These are phyloP conservation scores for Raffaelea arxii DNA, from an alignment of 2,329 filamentous ascomycete species.

Conservation along the genomic window DNA sequence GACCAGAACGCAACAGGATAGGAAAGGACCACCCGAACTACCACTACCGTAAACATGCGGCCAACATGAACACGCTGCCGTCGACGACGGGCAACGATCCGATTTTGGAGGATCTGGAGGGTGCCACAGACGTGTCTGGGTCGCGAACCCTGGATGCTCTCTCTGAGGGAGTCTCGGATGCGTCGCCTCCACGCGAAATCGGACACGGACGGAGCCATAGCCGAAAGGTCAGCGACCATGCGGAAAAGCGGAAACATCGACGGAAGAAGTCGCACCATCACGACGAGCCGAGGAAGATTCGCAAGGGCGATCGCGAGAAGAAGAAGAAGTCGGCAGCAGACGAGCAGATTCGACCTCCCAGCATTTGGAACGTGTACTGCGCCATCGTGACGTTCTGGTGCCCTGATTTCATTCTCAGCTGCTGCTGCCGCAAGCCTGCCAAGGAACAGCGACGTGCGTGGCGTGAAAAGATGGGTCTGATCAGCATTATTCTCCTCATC, in stretches of 20 bases:
- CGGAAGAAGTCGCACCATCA: conserved; percentile 21
- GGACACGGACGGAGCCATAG: conserved; percentile 23
- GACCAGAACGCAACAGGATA: conserved; percentile 79
- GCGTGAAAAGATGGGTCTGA: conserved; percentile 95
- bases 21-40: conserved; percentile 88
- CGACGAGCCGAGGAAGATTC: conserved; percentile 49
- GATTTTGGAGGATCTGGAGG: conserved; percentile 68
- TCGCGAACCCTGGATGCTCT: conserved; percentile 14
- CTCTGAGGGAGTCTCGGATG: too few relatives aligned
- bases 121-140: conserved; percentile 38
- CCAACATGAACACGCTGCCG: conserved; percentile 81
- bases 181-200: conserved; percentile 19
- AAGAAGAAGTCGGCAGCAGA: conserved; percentile 43
- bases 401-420: conserved; percentile 73
- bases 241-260: conserved; percentile 27
- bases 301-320: conserved; percentile 43
- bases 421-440: conserved; percentile 76
- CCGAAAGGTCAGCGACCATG: conserved; percentile 20
- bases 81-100: conserved; percentile 91
- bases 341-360: conserved; percentile 67
- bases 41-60: conserved; percentile 88
- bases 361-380: conserved; percentile 93
- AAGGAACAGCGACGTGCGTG: conserved; percentile 87
- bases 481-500: conserved; percentile 85
- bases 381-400: conserved; percentile 91